Evolutionary conservation across 352 stramenopile species (phyloP), one percentile per base, ranked within the genome.

Genomic region (Globisporangium acanthophoron): DNA sequence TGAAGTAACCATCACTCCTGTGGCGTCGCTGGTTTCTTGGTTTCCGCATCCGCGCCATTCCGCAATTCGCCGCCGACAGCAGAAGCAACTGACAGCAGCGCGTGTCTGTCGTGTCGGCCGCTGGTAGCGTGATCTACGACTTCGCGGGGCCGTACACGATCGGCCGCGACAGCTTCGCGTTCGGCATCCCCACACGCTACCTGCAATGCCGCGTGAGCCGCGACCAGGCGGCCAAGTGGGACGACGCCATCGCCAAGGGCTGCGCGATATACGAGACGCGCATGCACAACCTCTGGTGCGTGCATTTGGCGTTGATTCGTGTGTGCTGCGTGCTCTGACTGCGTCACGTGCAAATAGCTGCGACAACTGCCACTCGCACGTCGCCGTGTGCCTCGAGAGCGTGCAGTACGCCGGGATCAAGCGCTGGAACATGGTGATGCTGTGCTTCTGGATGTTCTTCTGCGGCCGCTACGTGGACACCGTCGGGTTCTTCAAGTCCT

Each of bases 311-410:
- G 41, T 8, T 21, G 12, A 15, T 15, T 47, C 15, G 41, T 27
- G 24, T 27, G 24, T 27, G 24, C 24, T 27, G 24, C 24, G 24
- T 27, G 24, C 24, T 27, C 24, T 27, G 24, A 27, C 24, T 27
- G 24, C 24, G 1, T 27, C 16, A 27, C 15, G 46, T 18, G 16
- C 47, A 3, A 27, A 33, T 37, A 85, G 73, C 64, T 98, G 94
- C 69, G 94, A 98, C 73, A 99, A 99, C 74, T 99, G 96, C 69
- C 96, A 99, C 74, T 98, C 91, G 31, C 96, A 99, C 63, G 95
- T 98, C 16, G 93, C 90, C 18, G 74, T 75, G 58, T 91, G 83
- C 58, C 70, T 92, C 27, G 77, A 92, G 44, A 73, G 74, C 61
- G 59, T 73, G n/a, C 63, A 73, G 21, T 89, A 89, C 56, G 65